phyloP scores from a whole-genome alignment of 2,329 filamentous ascomycete species.

The Colletotrichum sp. region DNA sequence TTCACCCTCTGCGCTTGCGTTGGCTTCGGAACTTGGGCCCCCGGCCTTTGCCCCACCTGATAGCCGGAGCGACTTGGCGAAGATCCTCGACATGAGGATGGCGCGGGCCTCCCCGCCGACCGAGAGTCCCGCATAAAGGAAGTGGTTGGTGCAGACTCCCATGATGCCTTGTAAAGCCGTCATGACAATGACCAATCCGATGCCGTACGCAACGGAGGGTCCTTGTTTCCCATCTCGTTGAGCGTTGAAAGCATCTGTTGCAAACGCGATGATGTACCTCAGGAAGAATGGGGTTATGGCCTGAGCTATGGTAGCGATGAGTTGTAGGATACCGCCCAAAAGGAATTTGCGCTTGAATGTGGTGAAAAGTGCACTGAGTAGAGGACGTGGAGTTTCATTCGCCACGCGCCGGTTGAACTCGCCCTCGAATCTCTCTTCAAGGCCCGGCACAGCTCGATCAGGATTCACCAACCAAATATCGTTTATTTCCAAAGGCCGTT shows the following conservation, averaged over 20 bases:
- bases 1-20: constrained; percentile 21
- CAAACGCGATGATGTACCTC: constrained; percentile 85
- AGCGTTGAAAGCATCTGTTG: constrained; percentile 71
- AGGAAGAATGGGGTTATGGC: constrained; percentile 84
- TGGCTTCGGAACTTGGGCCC: constrained; percentile 32
- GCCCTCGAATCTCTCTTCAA: constrained; percentile 70
- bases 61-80: constrained; percentile 88
- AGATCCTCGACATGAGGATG: constrained; percentile 83
- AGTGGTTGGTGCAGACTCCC: constrained; percentile 83
- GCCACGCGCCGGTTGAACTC: constrained; percentile 59
- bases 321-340: constrained; percentile 75
- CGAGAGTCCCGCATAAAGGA: constrained; percentile 92
- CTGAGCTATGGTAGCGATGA: constrained; percentile 73
- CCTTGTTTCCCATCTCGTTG: background rate
- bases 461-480: constrained; percentile 92
- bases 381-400: constrained; percentile 71
- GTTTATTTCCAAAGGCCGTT: constrained; percentile 77
- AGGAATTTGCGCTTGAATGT: constrained; percentile 85
- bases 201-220: background rate
- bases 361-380: constrained; percentile 80
- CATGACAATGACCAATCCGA: constrained; percentile 54
- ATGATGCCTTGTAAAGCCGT: constrained; percentile 84
- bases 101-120: constrained; percentile 83
- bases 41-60: constrained; percentile 87
- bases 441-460: constrained; percentile 71